These are phyloP conservation scores for Phytopythium delawarense DNA, from an alignment of 352 stramenopile species.

Conservation along the genomic window DNA sequence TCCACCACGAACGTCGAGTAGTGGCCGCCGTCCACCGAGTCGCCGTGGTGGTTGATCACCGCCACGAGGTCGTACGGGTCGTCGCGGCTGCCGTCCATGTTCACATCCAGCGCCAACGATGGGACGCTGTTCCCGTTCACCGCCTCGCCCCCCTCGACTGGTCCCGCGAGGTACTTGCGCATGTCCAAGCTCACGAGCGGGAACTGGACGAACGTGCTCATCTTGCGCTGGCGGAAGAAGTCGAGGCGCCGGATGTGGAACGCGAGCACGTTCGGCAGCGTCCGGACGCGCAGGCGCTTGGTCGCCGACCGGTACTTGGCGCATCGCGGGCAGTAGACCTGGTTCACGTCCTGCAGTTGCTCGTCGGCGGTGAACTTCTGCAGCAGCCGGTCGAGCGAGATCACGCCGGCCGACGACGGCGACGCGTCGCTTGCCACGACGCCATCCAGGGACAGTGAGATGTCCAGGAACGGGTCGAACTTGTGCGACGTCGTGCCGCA, in stretches of 20 bases:
- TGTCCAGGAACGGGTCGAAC: slow-evolving; percentile 71
- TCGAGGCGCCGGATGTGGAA: slow-evolving; percentile 76
- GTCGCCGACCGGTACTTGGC: slow-evolving; percentile 49
- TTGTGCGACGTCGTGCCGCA: slow-evolving; percentile 49
- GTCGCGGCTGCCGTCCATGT: slow-evolving; percentile 5
- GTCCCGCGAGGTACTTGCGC: slow-evolving; percentile 23
- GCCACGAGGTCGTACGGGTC: slow-evolving; percentile 63
- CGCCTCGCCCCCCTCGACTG: slow-evolving; percentile 5
- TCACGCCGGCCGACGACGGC: background rate
- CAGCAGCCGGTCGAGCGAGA: slow-evolving; percentile 38
- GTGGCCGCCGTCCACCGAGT: slow-evolving; percentile 62
- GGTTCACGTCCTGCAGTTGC: slow-evolving; percentile 46
- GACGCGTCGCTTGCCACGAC: background rate
- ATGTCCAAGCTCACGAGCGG: slow-evolving; percentile 40
- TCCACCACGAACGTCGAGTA: slow-evolving; percentile 57
- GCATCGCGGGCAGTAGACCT: slow-evolving; percentile 60
- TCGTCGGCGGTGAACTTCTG: slow-evolving; percentile 49
- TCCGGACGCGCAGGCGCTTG: slow-evolving; percentile 62
- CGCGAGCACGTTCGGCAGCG: slow-evolving; percentile 63
- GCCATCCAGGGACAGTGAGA: slow-evolving; percentile 55
- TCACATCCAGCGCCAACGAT: slow-evolving; percentile 3
- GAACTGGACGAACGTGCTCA: slow-evolving; percentile 44
- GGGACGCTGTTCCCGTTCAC: slow-evolving; percentile 1
- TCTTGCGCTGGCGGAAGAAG: slow-evolving; percentile 60
- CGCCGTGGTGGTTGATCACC: slow-evolving; percentile 66